Conservation (phyloP, 1,284 basidiomycete species). For the Marasmius fiardii region DNA sequence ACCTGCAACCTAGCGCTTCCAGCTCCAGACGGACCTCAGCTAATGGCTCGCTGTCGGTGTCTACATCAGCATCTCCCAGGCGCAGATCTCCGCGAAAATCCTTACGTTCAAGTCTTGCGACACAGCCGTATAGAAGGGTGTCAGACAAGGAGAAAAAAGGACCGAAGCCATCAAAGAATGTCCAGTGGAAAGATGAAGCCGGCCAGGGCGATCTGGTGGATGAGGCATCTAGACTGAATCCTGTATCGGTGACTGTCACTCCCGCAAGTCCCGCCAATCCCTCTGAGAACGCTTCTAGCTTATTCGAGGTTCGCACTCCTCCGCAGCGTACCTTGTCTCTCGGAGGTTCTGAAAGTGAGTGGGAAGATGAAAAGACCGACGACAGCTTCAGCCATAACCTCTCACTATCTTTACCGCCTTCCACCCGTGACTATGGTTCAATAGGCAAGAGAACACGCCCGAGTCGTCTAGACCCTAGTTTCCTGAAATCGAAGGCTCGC, state of each 20-base stretch:
- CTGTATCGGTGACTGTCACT: slow-evolving; percentile 35
- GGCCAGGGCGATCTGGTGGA: slow-evolving; percentile 83
- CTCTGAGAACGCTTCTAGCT: slow-evolving; percentile 22
- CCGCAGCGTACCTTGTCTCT: slow-evolving; percentile 35
- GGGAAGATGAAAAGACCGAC: slow-evolving; percentile 84
- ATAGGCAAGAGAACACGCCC: slow-evolving; percentile 47
- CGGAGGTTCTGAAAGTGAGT: slow-evolving; percentile 75
- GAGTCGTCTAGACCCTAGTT: slow-evolving; percentile 64
- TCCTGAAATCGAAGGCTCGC: slow-evolving; percentile 56
- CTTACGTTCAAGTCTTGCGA: slow-evolving; percentile 56
- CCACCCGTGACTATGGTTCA: slow-evolving; percentile 25
- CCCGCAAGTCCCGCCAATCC: slow-evolving; percentile 36
- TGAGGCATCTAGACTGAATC: slow-evolving; percentile 35
- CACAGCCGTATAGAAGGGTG: slow-evolving; percentile 57
- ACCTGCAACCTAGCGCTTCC: slow-evolving; percentile 35
- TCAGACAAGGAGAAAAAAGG: slow-evolving; percentile 62
- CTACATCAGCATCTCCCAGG: slow-evolving; percentile 33
- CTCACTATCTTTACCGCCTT: slow-evolving; percentile 32
- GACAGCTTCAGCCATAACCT: slow-evolving; percentile 58
- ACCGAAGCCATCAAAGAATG: slow-evolving; percentile 64
- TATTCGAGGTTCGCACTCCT: slow-evolving; percentile 22
- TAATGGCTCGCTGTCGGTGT: slow-evolving; percentile 34
- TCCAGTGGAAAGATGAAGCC: slow-evolving; percentile 88
- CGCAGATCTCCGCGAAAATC: slow-evolving; percentile 68
- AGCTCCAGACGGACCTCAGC: slow-evolving; percentile 48